phyloP scores from a whole-genome alignment of 2,329 filamentous ascomycete species.

The Coleophoma cylindrospora region DNA sequence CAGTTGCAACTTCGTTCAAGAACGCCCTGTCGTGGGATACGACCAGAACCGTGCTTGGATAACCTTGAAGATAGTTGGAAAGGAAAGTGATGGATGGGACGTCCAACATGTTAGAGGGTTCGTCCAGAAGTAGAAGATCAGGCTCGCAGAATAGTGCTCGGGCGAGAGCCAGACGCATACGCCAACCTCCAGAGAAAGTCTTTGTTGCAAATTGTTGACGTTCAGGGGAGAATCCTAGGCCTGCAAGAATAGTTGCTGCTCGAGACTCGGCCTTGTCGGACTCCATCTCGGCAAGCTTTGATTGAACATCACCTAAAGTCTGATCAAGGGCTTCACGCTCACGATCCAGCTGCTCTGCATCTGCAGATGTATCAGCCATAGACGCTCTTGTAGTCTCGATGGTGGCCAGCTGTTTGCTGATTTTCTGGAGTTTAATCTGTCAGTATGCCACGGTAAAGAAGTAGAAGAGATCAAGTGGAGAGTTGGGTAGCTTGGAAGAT shows the following conservation, averaged over 20 bases:
- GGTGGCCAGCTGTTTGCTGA: constrained; percentile 66
- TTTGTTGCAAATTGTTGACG: constrained; percentile 89
- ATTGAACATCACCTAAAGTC: constrained; percentile 85
- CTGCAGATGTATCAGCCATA: constrained; percentile 86
- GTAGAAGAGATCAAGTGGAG: neutral
- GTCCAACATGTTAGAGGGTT: constrained; percentile 99
- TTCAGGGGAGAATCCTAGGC: constrained; percentile 93
- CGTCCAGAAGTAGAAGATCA: constrained; percentile 90
- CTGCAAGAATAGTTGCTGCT: constrained; percentile 92
- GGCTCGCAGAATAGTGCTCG: constrained; percentile 97
- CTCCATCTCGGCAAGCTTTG: constrained; percentile 95
- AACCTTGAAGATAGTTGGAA: constrained; percentile 87
- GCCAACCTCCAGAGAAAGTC: constrained; percentile 99
- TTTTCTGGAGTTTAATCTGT: constrained; percentile 48
- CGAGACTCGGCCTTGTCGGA: constrained; percentile 96
- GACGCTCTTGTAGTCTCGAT: constrained; percentile 73
- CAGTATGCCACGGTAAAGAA: too few species aligned
- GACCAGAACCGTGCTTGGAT: constrained; percentile 91
- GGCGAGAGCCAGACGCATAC: constrained; percentile 93
- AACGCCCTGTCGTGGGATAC: constrained; percentile 99
- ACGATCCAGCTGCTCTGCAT: constrained; percentile 78
- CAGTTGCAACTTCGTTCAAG: constrained; percentile 97
- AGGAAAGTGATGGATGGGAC: constrained; percentile 99
- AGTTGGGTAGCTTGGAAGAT: constrained; percentile 1
- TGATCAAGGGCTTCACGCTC: constrained; percentile 88